Evolutionary conservation across 2,329 filamentous ascomycete genomes (phyloP).

Genomic region (Epichloe festucae): DNA sequence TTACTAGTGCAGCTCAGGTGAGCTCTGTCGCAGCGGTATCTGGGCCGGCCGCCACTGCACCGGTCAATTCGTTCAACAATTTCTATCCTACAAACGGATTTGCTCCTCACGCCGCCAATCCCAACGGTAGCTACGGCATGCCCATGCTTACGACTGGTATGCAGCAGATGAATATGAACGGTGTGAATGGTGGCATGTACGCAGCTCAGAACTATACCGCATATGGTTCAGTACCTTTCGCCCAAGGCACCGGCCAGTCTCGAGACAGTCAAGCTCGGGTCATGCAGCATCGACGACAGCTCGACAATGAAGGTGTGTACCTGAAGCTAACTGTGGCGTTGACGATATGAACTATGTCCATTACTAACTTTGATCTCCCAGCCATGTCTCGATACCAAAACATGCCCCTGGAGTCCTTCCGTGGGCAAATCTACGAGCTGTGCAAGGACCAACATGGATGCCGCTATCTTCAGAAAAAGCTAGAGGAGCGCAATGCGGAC

Average conservation of each 20-base stretch:
- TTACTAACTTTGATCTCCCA: slow-evolving; percentile 21
- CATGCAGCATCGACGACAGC: slow-evolving; percentile 61
- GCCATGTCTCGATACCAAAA: slow-evolving; percentile 73
- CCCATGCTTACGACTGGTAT: slow-evolving; percentile 53
- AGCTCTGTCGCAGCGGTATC: slow-evolving; percentile 13
- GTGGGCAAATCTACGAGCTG: slow-evolving; percentile 72
- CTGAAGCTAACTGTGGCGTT: background rate
- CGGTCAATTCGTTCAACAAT: slow-evolving; percentile 17
- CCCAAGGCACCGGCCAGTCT: slow-evolving; percentile 35
- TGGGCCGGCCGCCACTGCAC: slow-evolving; percentile 12
- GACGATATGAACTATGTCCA: background rate
- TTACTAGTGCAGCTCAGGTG: slow-evolving; percentile 16
- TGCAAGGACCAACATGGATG: slow-evolving; percentile 99
- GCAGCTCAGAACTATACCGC: slow-evolving; percentile 43
- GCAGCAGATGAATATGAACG: slow-evolving; percentile 48
- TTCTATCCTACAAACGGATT: slow-evolving; percentile 21
- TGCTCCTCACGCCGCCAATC: slow-evolving; percentile 13
- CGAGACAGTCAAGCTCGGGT: slow-evolving; percentile 66
- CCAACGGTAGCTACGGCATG: slow-evolving; percentile 15
- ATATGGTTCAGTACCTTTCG: slow-evolving; percentile 39
- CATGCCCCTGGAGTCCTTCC: slow-evolving; percentile 65
- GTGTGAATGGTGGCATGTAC: slow-evolving; percentile 34
- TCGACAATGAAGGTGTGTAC: slow-evolving; percentile 55
- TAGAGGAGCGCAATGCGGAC: slow-evolving; percentile 76
- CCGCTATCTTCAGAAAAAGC: slow-evolving; percentile 90